Evolutionary conservation across 2,329 filamentous ascomycete genomes (phyloP).

Genomic region (Aspergillus hiratsukae): DNA sequence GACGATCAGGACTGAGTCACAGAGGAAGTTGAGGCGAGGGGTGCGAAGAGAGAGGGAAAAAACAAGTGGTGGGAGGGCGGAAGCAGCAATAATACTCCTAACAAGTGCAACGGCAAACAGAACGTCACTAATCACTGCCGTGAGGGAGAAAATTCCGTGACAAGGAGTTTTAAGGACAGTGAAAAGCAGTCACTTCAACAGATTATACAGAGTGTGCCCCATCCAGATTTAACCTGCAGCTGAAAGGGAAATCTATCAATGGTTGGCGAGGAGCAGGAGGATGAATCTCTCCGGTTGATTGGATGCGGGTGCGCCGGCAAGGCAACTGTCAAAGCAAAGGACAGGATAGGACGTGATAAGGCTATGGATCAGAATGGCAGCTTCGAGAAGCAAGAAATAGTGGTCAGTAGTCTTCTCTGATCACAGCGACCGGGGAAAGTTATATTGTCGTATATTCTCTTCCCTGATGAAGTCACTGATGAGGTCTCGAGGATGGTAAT

Average conservation of each 20-base stretch:
- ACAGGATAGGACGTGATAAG: not conserved
- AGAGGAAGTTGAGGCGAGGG: not conserved
- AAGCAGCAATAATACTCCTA: conserved; percentile 4
- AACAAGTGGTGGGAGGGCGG: conserved; percentile 4
- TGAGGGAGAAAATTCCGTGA: not conserved
- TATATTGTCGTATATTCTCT: not conserved
- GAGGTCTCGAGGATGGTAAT: not conserved
- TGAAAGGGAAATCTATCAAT: not conserved
- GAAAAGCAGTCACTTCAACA: not conserved
- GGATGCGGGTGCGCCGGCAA: conserved; percentile 8
- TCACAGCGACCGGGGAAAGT: not conserved
- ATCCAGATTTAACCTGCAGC: not conserved
- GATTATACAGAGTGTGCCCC: not conserved
- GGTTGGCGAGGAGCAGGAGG: conserved; percentile 2
- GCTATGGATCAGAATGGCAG: not conserved
- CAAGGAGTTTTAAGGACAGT: not conserved
- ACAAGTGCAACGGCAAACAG: conserved; percentile 12
- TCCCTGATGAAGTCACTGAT: conserved; percentile 7
- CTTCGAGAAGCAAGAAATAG: not conserved
- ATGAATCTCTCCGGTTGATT: conserved; percentile 16
- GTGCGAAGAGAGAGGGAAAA: not conserved
- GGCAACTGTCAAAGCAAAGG: not conserved
- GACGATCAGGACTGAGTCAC: not conserved
- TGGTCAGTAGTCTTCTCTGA: not conserved
- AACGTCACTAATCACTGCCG: conserved; percentile 1